Conservation (phyloP, 1,284 basidiomycete species). For the Naganishia albida region DNA sequence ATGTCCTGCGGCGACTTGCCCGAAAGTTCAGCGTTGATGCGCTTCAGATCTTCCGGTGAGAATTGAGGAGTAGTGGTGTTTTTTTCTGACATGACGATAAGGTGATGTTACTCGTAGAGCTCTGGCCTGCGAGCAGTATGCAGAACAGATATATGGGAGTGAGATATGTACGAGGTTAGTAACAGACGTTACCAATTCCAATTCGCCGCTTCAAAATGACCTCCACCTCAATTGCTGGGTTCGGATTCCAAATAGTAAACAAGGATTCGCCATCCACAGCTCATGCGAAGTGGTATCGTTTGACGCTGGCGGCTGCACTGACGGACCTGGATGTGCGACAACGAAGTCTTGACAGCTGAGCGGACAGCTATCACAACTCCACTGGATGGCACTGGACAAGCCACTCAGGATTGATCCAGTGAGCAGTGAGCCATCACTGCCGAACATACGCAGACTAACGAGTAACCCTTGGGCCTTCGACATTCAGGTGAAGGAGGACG, state of each 20-base stretch:
- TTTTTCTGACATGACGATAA: constrained; percentile 5
- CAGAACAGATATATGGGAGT: background rate
- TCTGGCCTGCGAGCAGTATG: background rate
- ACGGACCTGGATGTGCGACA: no score
- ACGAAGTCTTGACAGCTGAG: no score
- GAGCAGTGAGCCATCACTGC: no score
- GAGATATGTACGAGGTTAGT: background rate
- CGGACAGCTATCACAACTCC: no score
- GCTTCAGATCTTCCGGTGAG: constrained; percentile 62
- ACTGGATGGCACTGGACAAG: no score
- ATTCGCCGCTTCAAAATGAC: background rate
- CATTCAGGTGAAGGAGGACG: no score
- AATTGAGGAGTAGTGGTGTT: constrained; percentile 59
- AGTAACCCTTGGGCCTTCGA: no score
- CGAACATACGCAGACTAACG: no score
- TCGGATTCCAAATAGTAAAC: constrained; percentile 27
- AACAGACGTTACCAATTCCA: background rate
- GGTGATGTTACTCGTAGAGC: background rate
- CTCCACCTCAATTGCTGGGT: constrained; percentile 8
- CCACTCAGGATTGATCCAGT: no score
- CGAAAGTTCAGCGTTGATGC: constrained; percentile 72
- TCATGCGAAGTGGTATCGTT: no score
- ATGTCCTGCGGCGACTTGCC: constrained; percentile 75
- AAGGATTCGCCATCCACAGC: constrained; percentile 24
- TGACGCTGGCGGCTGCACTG: no score